Evolutionary conservation across 2,329 filamentous ascomycete species (phyloP).

Genomic region (Exophiala oligosperma): DNA sequence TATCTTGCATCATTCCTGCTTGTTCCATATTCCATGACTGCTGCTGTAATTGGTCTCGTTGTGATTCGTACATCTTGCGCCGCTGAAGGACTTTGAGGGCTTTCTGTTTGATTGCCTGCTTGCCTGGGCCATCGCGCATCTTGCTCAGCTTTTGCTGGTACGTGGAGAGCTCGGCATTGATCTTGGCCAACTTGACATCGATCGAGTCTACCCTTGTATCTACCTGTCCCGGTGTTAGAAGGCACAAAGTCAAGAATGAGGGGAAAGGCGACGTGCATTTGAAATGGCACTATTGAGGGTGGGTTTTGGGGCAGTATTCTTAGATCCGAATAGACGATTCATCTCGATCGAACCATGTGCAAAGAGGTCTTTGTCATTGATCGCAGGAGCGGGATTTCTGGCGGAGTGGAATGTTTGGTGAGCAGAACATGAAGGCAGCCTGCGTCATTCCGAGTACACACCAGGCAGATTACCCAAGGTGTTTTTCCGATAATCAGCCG

Average conservation of each 20-base stretch:
- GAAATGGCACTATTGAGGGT: conserved; percentile 79
- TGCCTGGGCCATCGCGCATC: conserved; percentile 95
- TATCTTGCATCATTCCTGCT: conserved; percentile 97
- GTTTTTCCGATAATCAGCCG: neutral
- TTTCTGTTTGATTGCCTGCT: conserved; percentile 88
- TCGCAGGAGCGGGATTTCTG: no score
- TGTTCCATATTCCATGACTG: conserved; percentile 99
- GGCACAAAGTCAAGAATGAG: conserved; percentile 2
- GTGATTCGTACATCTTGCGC: conserved; percentile 88
- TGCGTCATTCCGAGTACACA: neutral
- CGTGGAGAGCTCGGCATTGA: conserved; percentile 84
- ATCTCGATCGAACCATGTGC: conserved; percentile 53
- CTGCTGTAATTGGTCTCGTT: conserved; percentile 88
- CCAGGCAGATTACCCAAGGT: neutral
- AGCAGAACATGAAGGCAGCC: neutral
- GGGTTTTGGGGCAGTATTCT: conserved; percentile 83
- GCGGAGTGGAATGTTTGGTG: no score
- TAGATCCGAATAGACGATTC: conserved; percentile 94
- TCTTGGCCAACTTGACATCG: conserved; percentile 90
- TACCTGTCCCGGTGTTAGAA: conserved; percentile 49
- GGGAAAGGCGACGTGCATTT: conserved; percentile 58
- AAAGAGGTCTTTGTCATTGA: no score
- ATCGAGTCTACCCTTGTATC: conserved; percentile 81
- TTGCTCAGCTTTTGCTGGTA: conserved; percentile 86
- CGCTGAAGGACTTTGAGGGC: conserved; percentile 91